These are phyloP conservation scores for Pezicula carpinea DNA, from an alignment of 2,329 filamentous ascomycete species.

Conservation along the genomic window DNA sequence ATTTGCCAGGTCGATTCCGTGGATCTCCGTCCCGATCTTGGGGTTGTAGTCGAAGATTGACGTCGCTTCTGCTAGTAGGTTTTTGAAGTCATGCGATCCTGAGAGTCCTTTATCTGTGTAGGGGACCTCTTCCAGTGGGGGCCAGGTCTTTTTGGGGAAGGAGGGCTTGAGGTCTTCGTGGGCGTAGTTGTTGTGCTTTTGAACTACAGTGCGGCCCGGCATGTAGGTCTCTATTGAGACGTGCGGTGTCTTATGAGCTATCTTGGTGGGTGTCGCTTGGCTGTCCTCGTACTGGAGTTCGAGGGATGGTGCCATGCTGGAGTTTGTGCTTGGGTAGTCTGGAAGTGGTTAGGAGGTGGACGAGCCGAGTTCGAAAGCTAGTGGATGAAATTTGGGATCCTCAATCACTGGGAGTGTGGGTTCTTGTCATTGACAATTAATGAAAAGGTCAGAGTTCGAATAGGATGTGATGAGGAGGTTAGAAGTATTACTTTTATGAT, in stretches of 20 bases:
- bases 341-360: neutral
- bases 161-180: slow-evolving; percentile 46
- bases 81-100: slow-evolving; percentile 48
- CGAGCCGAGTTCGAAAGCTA: neutral
- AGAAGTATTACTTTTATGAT: too few species aligned
- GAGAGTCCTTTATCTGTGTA: slow-evolving; percentile 50
- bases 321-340: neutral
- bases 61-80: slow-evolving; percentile 45
- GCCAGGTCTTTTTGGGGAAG: slow-evolving; percentile 50
- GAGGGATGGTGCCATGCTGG: slow-evolving; percentile 1
- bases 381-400: neutral
- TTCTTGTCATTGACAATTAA: too few species aligned
- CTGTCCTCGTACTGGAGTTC: neutral
- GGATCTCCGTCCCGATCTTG: slow-evolving; percentile 33
- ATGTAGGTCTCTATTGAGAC: slow-evolving; percentile 11
- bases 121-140: slow-evolving; percentile 39
- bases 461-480: too few species aligned
- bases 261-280: neutral
- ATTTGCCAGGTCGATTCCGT: slow-evolving; percentile 39
- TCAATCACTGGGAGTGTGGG: too few species aligned
- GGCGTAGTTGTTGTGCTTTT: slow-evolving; percentile 43
- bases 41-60: slow-evolving; percentile 49
- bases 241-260: neutral
- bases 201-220: slow-evolving; percentile 41
- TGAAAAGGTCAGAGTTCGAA: too few species aligned